phyloP scores from a whole-genome alignment of 768 basidiomycete species.

The Omphalotus guepiniiformis region DNA sequence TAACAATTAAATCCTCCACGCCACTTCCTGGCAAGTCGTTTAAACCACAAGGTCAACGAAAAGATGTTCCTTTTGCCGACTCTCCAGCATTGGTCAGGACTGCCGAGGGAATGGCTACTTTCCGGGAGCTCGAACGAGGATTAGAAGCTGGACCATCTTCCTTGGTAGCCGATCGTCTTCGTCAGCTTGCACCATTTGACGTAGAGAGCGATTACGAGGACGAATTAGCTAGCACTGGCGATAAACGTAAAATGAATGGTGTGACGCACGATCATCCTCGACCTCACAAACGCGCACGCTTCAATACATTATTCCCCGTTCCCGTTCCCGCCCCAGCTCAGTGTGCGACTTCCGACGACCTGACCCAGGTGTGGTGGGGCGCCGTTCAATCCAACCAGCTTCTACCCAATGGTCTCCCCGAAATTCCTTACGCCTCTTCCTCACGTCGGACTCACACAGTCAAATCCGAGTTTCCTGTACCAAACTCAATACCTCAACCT shows the following conservation, averaged over 20 bases:
- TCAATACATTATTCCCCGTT: slow-evolving; percentile 28
- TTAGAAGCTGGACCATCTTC: slow-evolving; percentile 27
- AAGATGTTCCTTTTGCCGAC: slow-evolving; percentile 57
- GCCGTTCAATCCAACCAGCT: slow-evolving; percentile 60
- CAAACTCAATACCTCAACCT: slow-evolving; percentile 11
- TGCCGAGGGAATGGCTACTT: slow-evolving; percentile 66
- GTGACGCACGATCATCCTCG: slow-evolving; percentile 37
- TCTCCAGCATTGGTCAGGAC: slow-evolving; percentile 67
- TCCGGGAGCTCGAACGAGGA: slow-evolving; percentile 54
- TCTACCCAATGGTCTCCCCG: slow-evolving; percentile 61
- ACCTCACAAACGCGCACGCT: slow-evolving; percentile 61
- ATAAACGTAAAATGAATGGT: slow-evolving; percentile 61
- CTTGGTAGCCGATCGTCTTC: slow-evolving; percentile 26
- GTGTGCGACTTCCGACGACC: slow-evolving; percentile 30
- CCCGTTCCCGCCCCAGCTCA: slow-evolving; percentile 24
- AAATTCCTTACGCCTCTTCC: slow-evolving; percentile 40
- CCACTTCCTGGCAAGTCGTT: slow-evolving; percentile 12
- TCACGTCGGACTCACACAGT: slow-evolving; percentile 23
- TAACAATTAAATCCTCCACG: slow-evolving; percentile 22
- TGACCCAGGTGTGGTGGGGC: slow-evolving; percentile 70
- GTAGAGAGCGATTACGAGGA: slow-evolving; percentile 16
- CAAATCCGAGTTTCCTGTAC: slow-evolving; percentile 12
- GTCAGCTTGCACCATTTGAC: slow-evolving; percentile 26
- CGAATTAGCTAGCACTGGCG: slow-evolving; percentile 35
- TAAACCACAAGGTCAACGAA: slow-evolving; percentile 24